phyloP scores from a whole-genome alignment of 2,329 filamentous ascomycete species.

The Ambrosiella cleistominuta region DNA sequence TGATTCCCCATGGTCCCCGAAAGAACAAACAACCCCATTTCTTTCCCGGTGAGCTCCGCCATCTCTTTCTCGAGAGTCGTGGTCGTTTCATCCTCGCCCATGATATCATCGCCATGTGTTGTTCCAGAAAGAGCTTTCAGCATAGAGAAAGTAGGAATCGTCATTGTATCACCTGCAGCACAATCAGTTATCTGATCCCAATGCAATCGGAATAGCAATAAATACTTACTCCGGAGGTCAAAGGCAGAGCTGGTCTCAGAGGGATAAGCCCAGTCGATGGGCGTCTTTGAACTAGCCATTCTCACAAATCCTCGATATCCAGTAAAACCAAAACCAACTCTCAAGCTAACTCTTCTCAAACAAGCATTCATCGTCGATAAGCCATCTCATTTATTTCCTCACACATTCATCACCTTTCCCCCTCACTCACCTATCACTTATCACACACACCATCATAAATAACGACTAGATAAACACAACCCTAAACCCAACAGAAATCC shows the following conservation, averaged over 20 bases:
- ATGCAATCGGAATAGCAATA: not conserved
- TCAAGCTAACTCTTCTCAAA: not conserved
- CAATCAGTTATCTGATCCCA: not conserved
- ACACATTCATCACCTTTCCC: too few relatives aligned
- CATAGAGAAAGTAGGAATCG: slow-evolving; percentile 66
- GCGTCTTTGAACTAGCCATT: not conserved
- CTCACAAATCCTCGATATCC: not conserved
- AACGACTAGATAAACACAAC: not conserved
- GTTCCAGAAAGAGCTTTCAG: slow-evolving; percentile 58
- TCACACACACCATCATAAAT: not conserved
- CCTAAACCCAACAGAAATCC: not conserved
- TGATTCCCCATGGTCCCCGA: slow-evolving; percentile 95
- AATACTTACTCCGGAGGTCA: slow-evolving; percentile 24
- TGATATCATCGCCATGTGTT: slow-evolving; percentile 70
- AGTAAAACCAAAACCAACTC: not conserved
- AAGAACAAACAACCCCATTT: slow-evolving; percentile 62
- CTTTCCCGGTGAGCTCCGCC: slow-evolving; percentile 55
- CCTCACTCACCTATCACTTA: too few relatives aligned
- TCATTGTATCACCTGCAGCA: slow-evolving; percentile 36
- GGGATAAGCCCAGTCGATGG: slow-evolving; percentile 18
- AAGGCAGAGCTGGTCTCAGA: slow-evolving; percentile 18
- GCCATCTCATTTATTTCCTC: too few relatives aligned
- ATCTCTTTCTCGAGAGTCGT: slow-evolving; percentile 57
- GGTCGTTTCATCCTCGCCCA: slow-evolving; percentile 63
- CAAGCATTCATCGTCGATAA: too few relatives aligned